phyloP scores from a whole-genome alignment of 2,329 filamentous ascomycete species.

The Diaporthe vaccinii region DNA sequence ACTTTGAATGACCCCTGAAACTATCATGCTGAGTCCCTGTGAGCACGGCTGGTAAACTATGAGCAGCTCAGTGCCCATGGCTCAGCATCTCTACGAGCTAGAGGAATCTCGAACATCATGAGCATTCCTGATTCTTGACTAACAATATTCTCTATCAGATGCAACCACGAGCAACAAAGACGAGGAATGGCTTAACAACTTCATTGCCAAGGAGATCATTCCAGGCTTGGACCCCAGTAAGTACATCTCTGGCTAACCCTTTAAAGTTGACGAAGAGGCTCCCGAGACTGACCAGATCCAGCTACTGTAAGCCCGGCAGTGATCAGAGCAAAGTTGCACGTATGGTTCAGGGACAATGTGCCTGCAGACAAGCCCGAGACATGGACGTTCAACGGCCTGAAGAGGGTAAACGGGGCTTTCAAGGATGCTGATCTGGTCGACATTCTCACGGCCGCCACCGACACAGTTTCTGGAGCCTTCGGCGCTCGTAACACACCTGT shows the following conservation, averaged over 20 bases:
- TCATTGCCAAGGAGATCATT: not conserved
- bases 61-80: not conserved
- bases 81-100: not conserved
- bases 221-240: not conserved
- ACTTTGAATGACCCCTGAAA: fast-evolving
- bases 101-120: not conserved
- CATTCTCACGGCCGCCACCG: not conserved
- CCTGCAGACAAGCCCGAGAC: not conserved
- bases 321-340: not conserved
- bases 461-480: not conserved
- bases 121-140: too few species aligned
- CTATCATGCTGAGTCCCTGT: too few species aligned
- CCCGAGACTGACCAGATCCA: not conserved
- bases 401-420: not conserved
- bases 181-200: constrained; percentile 10
- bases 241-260: not conserved
- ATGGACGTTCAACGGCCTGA: not conserved
- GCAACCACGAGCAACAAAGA: constrained; percentile 2
- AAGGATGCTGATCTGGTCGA: not conserved
- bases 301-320: not conserved
- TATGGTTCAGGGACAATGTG: not conserved
- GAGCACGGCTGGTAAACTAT: not conserved
- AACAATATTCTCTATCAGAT: not conserved
- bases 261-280: not conserved
- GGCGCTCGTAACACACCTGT: constrained; percentile 7